Conservation (phyloP, 257 asterid genomes). For the Solanum etuberosum region DNA sequence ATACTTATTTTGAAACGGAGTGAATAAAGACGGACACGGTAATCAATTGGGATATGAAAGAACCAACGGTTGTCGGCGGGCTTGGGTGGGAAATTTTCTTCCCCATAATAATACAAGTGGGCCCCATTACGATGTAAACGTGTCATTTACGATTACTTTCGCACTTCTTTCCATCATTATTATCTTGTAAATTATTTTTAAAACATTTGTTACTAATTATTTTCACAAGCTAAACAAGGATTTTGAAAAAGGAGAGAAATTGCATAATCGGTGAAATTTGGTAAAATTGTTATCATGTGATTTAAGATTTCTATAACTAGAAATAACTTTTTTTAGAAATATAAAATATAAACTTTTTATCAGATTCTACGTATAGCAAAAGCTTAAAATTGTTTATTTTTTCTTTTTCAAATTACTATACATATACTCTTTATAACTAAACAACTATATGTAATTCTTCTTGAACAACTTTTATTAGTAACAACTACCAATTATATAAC, state of each 20-base stretch:
- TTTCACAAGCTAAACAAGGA: neutral
- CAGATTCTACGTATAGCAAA: accelerated
- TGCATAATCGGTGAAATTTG: no score
- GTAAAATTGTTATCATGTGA: no score
- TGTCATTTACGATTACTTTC: neutral
- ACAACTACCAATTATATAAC: neutral
- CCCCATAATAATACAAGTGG: neutral
- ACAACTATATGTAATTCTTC: neutral
- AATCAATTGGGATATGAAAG: neutral
- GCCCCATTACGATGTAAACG: neutral
- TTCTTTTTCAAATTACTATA: neutral
- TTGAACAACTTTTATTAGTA: neutral
- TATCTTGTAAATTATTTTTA: neutral
- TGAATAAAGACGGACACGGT: no score
- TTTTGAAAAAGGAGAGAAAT: no score
- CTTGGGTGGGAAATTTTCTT: neutral
- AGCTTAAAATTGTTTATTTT: neutral
- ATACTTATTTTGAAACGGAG: no score
- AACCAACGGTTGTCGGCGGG: neutral
- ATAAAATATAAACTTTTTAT: no score
- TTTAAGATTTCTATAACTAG: no score
- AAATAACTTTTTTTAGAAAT: no score
- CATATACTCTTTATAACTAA: neutral
- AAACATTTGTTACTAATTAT: neutral
- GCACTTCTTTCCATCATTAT: neutral